phyloP scores from a whole-genome alignment of 2,329 filamentous ascomycete species.

The Exophiala lecanii-corni region DNA sequence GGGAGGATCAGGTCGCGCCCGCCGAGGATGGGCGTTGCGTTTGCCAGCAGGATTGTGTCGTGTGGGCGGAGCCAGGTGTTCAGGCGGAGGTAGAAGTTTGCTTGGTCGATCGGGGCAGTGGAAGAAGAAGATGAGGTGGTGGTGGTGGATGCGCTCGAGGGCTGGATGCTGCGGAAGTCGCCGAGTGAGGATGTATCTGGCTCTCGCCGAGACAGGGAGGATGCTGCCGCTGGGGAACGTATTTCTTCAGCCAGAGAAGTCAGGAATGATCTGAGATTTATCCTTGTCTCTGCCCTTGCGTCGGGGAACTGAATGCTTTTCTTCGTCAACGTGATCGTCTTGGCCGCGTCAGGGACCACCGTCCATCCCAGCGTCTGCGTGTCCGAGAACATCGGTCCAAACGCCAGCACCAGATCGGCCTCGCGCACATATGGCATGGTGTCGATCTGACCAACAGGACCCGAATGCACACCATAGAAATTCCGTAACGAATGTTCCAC shows the following conservation, averaged over 20 bases:
- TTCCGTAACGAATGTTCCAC: conserved; percentile 71
- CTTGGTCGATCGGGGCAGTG: conserved; percentile 45
- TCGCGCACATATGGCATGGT: conserved; percentile 37
- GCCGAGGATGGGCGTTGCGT: conserved; percentile 82
- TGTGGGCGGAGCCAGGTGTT: conserved; percentile 66
- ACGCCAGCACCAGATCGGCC: conserved; percentile 39
- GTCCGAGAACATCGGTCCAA: conserved; percentile 43
- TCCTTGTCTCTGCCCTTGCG: conserved; percentile 40
- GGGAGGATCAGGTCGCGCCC: conserved; percentile 84
- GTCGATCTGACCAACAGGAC: conserved; percentile 62
- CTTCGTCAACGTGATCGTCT: conserved; percentile 76
- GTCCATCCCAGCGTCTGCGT: conserved; percentile 65
- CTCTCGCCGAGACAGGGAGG: too few relatives aligned
- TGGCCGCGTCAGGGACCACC: conserved; percentile 69
- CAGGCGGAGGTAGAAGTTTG: conserved; percentile 67
- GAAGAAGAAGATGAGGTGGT: too few relatives aligned
- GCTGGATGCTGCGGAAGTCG: conserved; percentile 13
- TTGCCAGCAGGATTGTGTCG: conserved; percentile 81
- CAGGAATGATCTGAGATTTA: conserved; percentile 6
- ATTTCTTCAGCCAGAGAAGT: conserved; percentile 1
- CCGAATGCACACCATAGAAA: conserved; percentile 81
- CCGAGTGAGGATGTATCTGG: conserved; percentile 12
- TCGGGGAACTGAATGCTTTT: conserved; percentile 61
- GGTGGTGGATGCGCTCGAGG: conserved; percentile 14
- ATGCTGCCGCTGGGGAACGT: background rate